Conservation (phyloP, 257 asterid species). For the Lantana camara region DNA sequence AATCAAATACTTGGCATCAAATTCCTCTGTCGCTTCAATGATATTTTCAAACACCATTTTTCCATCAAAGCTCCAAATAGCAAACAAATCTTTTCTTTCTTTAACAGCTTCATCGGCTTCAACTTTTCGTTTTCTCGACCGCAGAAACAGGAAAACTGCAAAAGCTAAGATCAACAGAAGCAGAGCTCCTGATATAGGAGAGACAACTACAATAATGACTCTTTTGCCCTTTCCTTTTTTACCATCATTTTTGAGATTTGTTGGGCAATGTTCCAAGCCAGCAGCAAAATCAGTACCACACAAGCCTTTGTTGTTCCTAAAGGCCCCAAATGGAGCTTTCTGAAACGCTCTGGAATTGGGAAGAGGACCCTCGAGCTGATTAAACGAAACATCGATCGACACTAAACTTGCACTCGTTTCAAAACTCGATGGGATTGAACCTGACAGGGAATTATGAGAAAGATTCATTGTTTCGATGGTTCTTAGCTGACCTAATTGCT, state of each 20-base stretch:
- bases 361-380: slow-evolving; percentile 44
- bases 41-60: slow-evolving; percentile 33
- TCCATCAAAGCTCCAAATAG: slow-evolving; percentile 36
- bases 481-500: slow-evolving; percentile 14
- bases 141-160: slow-evolving; percentile 3
- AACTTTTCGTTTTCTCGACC: neutral
- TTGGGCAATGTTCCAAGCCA: slow-evolving; percentile 35
- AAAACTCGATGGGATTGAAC: slow-evolving; percentile 36
- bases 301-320: slow-evolving; percentile 35
- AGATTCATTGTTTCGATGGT: slow-evolving; percentile 29
- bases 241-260: neutral
- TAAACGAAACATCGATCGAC: slow-evolving; percentile 35
- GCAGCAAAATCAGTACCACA: slow-evolving; percentile 32
- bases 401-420: slow-evolving; percentile 5
- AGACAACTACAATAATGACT: neutral
- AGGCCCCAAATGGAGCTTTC: slow-evolving; percentile 16
- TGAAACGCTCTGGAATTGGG: slow-evolving; percentile 32
- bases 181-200: slow-evolving; percentile 5
- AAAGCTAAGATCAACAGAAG: slow-evolving; percentile 13
- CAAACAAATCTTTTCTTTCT: slow-evolving; percentile 6
- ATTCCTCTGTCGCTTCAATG: slow-evolving; percentile 34
- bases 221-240: neutral
- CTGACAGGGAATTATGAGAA: slow-evolving; percentile 44
- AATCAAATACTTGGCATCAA: slow-evolving; percentile 26
- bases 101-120: slow-evolving; percentile 6